These are phyloP conservation scores for Trichoderma atrobrunneum DNA, from an alignment of 2,329 filamentous ascomycete genomes.

Conservation along the genomic window DNA sequence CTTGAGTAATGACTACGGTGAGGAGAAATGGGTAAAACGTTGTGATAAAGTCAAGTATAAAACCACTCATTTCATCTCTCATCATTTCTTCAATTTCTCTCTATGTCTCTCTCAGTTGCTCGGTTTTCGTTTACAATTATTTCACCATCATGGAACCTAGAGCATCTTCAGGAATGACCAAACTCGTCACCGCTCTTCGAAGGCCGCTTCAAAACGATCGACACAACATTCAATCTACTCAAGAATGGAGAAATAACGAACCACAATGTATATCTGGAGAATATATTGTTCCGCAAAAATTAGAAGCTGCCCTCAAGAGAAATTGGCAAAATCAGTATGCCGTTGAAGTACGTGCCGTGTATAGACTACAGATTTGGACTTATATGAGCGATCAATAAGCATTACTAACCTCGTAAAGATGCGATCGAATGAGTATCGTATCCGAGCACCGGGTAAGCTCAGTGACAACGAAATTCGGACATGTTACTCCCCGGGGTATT, in stretches of 20 bases:
- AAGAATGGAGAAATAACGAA: neutral
- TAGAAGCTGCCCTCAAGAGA: neutral
- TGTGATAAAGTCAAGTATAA: too few species aligned
- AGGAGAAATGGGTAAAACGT: too few species aligned
- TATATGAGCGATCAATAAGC: neutral
- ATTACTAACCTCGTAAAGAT: neutral
- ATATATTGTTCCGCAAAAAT: neutral
- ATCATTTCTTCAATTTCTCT: too few species aligned
- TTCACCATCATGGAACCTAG: neutral
- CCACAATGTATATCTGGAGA: neutral
- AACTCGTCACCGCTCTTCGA: neutral
- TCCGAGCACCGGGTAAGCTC: neutral
- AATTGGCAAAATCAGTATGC: neutral
- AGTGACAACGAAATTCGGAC: neutral
- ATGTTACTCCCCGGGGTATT: neutral
- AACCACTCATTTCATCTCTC: too few species aligned
- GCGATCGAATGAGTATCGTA: neutral
- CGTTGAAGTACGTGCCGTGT: neutral
- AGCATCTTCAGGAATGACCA: neutral
- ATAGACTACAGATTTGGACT: neutral
- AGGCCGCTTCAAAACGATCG: neutral
- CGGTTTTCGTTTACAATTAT: too few species aligned
- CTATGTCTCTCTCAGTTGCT: too few species aligned
- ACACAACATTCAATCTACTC: neutral
- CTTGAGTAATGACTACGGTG: too few species aligned